These are phyloP conservation scores for Mimosa pudica DNA, from an alignment of 306 rosid genomes.

Conservation along the genomic window DNA sequence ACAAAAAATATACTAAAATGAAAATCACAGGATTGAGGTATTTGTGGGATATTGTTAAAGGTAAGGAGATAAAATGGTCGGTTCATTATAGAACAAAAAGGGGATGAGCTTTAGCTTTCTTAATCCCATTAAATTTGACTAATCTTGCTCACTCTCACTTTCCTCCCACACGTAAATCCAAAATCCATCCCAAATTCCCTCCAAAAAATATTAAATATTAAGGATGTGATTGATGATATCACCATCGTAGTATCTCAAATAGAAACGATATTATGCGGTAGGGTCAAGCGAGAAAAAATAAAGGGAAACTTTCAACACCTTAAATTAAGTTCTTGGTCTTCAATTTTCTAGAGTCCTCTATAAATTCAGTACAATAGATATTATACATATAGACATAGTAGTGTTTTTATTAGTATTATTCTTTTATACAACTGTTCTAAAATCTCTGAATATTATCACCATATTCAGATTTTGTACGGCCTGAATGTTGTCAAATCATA, in stretches of 20 bases:
- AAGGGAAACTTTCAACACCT: not conserved
- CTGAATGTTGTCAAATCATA: too few relatives aligned
- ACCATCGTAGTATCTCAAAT: not conserved
- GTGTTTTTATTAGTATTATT: too few relatives aligned
- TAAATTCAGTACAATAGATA: not conserved
- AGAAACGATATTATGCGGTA: not conserved
- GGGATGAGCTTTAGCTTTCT: slow-evolving; percentile 28
- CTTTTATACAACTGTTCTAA: too few relatives aligned
- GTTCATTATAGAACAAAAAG: slow-evolving; percentile 40
- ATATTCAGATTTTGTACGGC: too few relatives aligned
- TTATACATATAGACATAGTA: too few relatives aligned
- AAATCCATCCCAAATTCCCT: not conserved
- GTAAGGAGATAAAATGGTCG: slow-evolving; percentile 58
- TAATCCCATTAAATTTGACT: slow-evolving; percentile 30
- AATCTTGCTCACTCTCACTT: not conserved
- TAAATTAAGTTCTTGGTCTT: not conserved
- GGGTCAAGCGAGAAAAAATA: not conserved
- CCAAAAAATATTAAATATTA: not conserved
- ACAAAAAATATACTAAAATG: not conserved
- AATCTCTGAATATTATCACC: too few relatives aligned
- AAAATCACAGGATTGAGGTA: slow-evolving; percentile 1
- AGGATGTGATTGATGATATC: not conserved
- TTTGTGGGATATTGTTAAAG: not conserved
- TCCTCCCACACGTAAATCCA: not conserved
- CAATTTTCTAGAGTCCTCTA: not conserved